Conservation (phyloP, 2,329 filamentous ascomycete genomes). For the Penicillium sp. region DNA sequence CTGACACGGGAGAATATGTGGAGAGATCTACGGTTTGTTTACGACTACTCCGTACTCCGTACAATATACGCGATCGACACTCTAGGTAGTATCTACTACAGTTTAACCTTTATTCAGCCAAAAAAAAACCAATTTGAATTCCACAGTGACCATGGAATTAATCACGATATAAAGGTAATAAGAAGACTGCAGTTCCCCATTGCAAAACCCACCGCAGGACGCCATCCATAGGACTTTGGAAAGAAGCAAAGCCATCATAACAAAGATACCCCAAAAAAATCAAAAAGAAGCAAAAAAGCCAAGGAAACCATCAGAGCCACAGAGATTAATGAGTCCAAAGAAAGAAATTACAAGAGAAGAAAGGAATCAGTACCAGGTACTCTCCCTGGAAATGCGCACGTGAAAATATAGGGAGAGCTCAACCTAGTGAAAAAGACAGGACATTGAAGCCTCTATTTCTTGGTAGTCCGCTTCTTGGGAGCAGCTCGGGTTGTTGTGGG, state of each 20-base stretch:
- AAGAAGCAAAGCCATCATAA: slow-evolving; percentile 20
- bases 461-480: slow-evolving; percentile 47
- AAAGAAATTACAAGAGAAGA: slow-evolving; percentile 30
- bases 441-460: slow-evolving; percentile 40
- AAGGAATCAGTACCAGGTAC: slow-evolving; percentile 3
- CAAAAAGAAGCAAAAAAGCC: slow-evolving; percentile 16
- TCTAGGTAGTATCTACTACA: background rate
- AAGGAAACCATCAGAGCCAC: slow-evolving; percentile 20
- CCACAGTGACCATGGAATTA: slow-evolving; percentile 2
- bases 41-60: background rate
- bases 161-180: slow-evolving; percentile 15
- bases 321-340: slow-evolving; percentile 31
- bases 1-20: background rate
- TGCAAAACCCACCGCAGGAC: slow-evolving; percentile 38
- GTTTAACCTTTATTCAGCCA: background rate
- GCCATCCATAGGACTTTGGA: slow-evolving; percentile 34
- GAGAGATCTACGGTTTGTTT: slow-evolving; percentile 3
- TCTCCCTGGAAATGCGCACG: slow-evolving; percentile 25
- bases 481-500: slow-evolving; percentile 40
- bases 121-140: slow-evolving; percentile 26
- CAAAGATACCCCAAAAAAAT: slow-evolving; percentile 14
- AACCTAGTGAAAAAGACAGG: slow-evolving; percentile 11
- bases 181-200: slow-evolving; percentile 27
- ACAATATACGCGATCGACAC: background rate
- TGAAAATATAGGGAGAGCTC: slow-evolving; percentile 21